Evolutionary conservation across 139 green algal genomes (phyloP).

Genomic region (Marvania coccoides): DNA sequence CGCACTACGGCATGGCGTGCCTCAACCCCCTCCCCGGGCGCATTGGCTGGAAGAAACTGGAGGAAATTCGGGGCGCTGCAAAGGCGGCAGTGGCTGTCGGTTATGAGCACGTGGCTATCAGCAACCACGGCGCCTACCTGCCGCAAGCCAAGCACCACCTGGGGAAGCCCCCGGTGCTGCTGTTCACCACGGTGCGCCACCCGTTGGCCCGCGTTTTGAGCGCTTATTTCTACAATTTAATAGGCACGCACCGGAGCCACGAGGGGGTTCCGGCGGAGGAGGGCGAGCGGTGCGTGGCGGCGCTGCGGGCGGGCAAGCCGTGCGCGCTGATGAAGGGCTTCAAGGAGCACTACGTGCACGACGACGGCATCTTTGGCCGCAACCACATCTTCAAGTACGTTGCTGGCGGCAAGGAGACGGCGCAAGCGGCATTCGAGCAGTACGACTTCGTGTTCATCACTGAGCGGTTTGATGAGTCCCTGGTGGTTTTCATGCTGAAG

Average conservation of each 20-base stretch:
- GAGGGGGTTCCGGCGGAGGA: neutral
- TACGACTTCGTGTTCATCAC: conserved; percentile 2
- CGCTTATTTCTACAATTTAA: neutral
- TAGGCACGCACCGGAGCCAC: neutral
- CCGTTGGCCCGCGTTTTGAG: neutral
- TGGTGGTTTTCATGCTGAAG: neutral
- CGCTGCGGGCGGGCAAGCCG: neutral
- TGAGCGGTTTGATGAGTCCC: neutral
- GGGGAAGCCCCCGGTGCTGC: neutral
- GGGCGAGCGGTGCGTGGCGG: neutral
- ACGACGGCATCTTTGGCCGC: neutral
- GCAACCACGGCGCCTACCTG: neutral
- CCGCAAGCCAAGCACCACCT: neutral
- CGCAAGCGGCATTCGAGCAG: neutral
- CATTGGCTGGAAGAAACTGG: neutral
- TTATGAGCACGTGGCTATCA: neutral
- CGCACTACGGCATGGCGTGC: neutral
- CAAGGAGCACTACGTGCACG: neutral
- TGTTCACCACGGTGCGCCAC: neutral
- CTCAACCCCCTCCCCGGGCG: neutral
- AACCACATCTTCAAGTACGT: neutral
- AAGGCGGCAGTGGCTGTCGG: neutral
- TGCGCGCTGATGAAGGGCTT: neutral
- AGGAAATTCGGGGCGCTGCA: neutral
- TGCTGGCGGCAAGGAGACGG: neutral